Conservation (phyloP, 148 eudicot genomes). For the Fagopyrum tataricum region DNA sequence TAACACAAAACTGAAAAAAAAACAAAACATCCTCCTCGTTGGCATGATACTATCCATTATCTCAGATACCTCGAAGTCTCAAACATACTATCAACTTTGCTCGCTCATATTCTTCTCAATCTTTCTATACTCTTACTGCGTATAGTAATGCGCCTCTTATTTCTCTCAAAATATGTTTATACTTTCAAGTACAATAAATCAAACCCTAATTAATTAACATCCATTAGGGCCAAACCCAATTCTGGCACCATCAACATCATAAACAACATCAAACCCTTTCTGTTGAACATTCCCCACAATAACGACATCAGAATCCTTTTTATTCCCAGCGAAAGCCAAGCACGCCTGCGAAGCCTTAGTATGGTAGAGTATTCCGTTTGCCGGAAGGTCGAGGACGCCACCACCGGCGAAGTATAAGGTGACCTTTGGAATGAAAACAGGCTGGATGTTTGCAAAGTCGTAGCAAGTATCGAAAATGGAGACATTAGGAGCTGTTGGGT, state of each 20-base stretch:
- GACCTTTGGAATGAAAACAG: conserved; percentile 39
- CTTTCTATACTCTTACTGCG: no score
- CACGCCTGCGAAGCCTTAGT: conserved; percentile 31
- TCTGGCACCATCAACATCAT: conserved; percentile 63
- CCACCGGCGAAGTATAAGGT: conserved; percentile 40
- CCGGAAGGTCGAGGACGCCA: conserved; percentile 25
- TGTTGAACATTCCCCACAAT: conserved; percentile 73
- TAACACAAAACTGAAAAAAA: no score
- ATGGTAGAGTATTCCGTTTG: conserved; percentile 31
- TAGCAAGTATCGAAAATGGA: conserved; percentile 68
- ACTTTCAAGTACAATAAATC: not conserved
- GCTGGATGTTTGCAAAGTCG: conserved; percentile 34
- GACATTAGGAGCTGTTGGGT: conserved; percentile 35
- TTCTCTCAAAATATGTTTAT: no score
- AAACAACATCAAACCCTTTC: conserved; percentile 49
- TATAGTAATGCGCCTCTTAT: no score
- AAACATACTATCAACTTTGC: no score
- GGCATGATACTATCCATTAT: no score
- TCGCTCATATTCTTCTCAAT: no score
- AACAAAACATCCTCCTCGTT: no score
- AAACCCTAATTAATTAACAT: conserved; percentile 23
- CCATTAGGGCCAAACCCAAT: conserved; percentile 64
- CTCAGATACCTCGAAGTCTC: no score
- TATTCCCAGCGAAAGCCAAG: conserved; percentile 63
- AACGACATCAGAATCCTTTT: conserved; percentile 23